phyloP scores from a whole-genome alignment of 2,329 filamentous ascomycete species.

The Sphaerostilbella broomeana region DNA sequence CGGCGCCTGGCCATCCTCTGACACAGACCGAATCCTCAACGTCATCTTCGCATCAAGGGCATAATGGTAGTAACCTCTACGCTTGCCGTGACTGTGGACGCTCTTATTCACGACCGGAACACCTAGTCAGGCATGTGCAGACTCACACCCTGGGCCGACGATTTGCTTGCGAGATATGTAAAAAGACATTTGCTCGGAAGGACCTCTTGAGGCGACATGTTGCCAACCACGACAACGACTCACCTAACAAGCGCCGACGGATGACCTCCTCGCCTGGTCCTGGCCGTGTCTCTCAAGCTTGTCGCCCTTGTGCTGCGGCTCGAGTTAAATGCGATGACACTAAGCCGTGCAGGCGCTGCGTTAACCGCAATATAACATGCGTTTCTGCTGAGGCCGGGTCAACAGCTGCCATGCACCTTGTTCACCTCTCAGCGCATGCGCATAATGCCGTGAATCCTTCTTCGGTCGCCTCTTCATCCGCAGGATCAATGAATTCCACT shows the following conservation, averaged over 20 bases:
- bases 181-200: constrained; percentile 48
- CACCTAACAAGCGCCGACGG: constrained; percentile 39
- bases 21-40: constrained; percentile 4
- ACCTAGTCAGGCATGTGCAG: constrained; percentile 46
- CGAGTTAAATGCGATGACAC: constrained; percentile 50
- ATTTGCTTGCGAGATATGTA: constrained; percentile 44
- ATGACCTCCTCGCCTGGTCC: constrained; percentile 38
- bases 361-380: constrained; percentile 40
- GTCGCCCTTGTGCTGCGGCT: constrained; percentile 44
- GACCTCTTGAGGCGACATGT: constrained; percentile 48
- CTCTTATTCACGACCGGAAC: constrained; percentile 47
- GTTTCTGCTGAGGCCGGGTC: constrained; percentile 32
- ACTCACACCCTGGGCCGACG: constrained; percentile 45
- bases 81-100: constrained; percentile 47
- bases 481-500: constrained; percentile 15
- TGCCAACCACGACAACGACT: constrained; percentile 44
- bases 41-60: constrained; percentile 15
- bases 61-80: constrained; percentile 33
- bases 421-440: constrained; percentile 35
- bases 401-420: constrained; percentile 37
- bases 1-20: not conserved
- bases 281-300: constrained; percentile 47
- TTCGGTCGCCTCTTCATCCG: not conserved
- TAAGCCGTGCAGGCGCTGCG: constrained; percentile 48
- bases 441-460: constrained; percentile 18